Conservation (phyloP, 306 rosid genomes). For the Fagus sylvatica region DNA sequence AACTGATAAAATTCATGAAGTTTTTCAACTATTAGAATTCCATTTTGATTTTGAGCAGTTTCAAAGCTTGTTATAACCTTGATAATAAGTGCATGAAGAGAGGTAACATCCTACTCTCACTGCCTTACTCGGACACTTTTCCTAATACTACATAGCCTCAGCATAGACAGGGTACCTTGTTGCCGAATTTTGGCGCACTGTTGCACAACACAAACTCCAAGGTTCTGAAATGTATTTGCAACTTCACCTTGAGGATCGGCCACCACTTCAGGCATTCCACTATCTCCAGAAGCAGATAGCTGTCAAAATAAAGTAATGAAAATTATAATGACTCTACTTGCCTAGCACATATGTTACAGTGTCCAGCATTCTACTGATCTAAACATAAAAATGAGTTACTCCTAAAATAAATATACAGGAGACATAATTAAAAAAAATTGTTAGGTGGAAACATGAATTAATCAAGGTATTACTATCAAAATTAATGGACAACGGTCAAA, state of each 20-base stretch:
- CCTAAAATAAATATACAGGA: no score
- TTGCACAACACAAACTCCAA: slow-evolving; percentile 89
- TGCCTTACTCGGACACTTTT: slow-evolving; percentile 17
- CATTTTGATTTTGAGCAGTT: background rate
- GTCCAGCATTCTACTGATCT: background rate
- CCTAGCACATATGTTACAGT: background rate
- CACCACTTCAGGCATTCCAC: slow-evolving; percentile 94
- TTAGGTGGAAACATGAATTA: background rate
- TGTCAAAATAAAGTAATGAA: slow-evolving; percentile 23
- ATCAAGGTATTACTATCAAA: background rate
- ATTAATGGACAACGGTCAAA: background rate
- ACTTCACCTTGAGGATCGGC: slow-evolving; percentile 93
- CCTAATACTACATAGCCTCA: slow-evolving; percentile 11
- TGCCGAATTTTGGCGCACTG: slow-evolving; percentile 99
- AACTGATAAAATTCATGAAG: background rate
- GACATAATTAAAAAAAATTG: no score
- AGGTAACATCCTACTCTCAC: slow-evolving; percentile 1
- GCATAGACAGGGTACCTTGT: slow-evolving; percentile 62
- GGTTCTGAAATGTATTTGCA: slow-evolving; percentile 76
- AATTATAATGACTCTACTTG: slow-evolving; percentile 14
- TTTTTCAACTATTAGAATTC: background rate
- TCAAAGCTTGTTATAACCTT: background rate
- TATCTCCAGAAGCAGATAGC: slow-evolving; percentile 98
- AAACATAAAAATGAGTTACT: background rate
- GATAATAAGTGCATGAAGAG: background rate